Percentiles rank a stretch among this genome's conserved stretches.
Conservation (phyloP, 331 rosid species). For the Erythrophleum ivorense region DNA sequence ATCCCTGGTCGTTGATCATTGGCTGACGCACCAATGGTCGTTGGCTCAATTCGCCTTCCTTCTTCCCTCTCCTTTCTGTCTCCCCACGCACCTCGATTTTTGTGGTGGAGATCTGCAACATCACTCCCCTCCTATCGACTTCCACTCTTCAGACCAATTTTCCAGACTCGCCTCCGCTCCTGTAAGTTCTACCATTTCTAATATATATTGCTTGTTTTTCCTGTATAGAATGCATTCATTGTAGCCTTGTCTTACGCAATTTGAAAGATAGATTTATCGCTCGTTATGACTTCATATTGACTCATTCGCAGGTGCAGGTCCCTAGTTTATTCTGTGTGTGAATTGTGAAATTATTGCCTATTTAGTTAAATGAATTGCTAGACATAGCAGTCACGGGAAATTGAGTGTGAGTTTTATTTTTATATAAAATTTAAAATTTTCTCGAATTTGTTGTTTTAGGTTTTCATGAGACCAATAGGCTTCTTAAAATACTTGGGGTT, state of each 20-base stretch:
- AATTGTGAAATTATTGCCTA: not conserved
- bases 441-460: not conserved
- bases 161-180: slow-evolving; percentile 56
- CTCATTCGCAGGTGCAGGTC: not conserved
- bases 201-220: not conserved
- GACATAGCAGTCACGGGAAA: not conserved
- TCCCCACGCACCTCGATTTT: slow-evolving; percentile 41
- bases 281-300: not conserved
- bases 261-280: not conserved
- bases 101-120: slow-evolving; percentile 45
- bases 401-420: not conserved
- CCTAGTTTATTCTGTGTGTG: not conserved
- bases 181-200: slow-evolving; percentile 46
- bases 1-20: not conserved
- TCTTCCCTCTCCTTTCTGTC: slow-evolving; percentile 54
- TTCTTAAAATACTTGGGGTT: not conserved
- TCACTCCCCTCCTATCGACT: slow-evolving; percentile 45
- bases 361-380: no score
- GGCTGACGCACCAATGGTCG: slow-evolving; percentile 40
- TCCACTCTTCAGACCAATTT: slow-evolving; percentile 46
- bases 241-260: not conserved
- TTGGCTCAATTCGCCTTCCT: slow-evolving; percentile 63
- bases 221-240: not conserved
- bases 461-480: not conserved
- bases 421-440: not conserved